Base-by-base conservation (phyloP, 257 asterid genomes). In the Nicotiana paniculata region DNA sequence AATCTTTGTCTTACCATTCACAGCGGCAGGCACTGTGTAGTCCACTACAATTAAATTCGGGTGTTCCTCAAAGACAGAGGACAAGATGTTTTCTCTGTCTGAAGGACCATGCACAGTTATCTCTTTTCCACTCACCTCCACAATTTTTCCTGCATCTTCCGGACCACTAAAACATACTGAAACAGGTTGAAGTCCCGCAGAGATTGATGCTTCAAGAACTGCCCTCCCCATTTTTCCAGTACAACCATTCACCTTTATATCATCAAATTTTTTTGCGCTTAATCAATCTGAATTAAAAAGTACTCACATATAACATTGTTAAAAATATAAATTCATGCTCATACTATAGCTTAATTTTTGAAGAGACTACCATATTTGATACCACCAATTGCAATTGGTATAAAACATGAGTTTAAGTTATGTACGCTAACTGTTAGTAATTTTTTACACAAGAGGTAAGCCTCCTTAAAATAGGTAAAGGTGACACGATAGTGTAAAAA, bases 181-280 rank as follows among this genome's bases (percentile, higher is more conserved):
- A 77, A 93, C 92, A 30, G 95, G 93, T n/a, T 80, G 82, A 67
- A 91, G 96, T 65, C 99, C 99, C 26, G 97, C 99, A 80, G 97
- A 32, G n/a, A 91, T 87, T 53, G 97, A 97, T 9, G 98, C 97
- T 85, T 95, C 97, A 43, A 95, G 97, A 83, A 95, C 99, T 7
- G 98, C 93, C 86, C 92, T 89, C 17, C 99, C 99, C 97, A 95
- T 91, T 87, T 95, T 90, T 13, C 99, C 98, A 24, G 97, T 92
- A 85, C 95, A 91, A 76, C 98, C 97, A 86, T 93, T 95, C 77
- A 95, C 97, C 99, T 95, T 37, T 79, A 79, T 78, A 62, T 61
- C 77, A 82, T 84, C 53, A 82, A 81, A 59, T 1, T 21, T 21
- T 21, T 21, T n/a, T 9, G 5, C 11, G 18, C 21, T 72, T 30